These are phyloP conservation scores for Tulasnella sp. DNA, from an alignment of 768 basidiomycete species.

Conservation along the genomic window DNA sequence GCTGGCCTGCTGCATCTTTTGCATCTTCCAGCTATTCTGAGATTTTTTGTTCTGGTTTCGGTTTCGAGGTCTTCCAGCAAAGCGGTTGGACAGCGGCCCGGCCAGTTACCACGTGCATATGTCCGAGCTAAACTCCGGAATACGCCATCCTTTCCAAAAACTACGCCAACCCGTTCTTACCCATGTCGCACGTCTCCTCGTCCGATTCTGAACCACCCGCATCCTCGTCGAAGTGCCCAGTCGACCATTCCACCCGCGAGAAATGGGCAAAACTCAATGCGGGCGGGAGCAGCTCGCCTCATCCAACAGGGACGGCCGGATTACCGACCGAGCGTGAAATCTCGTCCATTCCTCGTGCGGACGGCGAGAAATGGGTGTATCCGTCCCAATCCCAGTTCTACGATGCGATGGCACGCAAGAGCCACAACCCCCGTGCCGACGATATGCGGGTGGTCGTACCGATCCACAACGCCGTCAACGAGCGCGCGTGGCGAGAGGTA, in stretches of 20 bases:
- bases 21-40: too few species aligned
- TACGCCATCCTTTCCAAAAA: too few species aligned
- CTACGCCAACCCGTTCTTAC: too few species aligned
- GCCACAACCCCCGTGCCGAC: conserved; percentile 70
- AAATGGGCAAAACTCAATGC: conserved; percentile 29
- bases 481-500: conserved; percentile 77
- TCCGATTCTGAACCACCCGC: too few species aligned
- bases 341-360: conserved; percentile 73
- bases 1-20: too few species aligned
- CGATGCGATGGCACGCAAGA: conserved; percentile 90
- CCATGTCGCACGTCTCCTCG: too few species aligned
- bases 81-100: too few species aligned
- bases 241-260: conserved; percentile 44
- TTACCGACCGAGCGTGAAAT: conserved; percentile 65
- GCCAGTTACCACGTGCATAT: too few species aligned
- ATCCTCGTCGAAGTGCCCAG: conserved; percentile 59
- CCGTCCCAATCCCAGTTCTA: conserved; percentile 99
- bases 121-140: too few species aligned
- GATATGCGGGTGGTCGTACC: conserved; percentile 96
- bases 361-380: conserved; percentile 74
- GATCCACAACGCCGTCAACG: conserved; percentile 98
- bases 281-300: neutral
- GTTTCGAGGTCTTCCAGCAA: too few species aligned
- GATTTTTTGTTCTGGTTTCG: too few species aligned
- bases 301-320: neutral